Conservation (phyloP, 139 green algal genomes). For the Eudorina sp. region DNA sequence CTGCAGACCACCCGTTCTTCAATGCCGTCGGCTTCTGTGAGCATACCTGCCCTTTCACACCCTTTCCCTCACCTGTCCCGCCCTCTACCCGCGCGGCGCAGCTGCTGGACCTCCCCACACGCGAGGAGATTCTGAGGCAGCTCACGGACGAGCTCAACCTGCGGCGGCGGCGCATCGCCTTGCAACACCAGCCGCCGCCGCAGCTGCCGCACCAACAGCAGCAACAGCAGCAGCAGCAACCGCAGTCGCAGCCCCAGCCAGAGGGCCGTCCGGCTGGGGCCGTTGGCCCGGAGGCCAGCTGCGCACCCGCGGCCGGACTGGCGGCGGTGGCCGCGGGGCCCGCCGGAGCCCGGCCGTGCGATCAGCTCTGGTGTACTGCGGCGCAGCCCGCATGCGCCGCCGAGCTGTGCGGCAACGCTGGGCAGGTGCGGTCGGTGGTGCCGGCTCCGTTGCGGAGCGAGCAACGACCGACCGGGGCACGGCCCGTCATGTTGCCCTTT, state of each 20-base stretch:
- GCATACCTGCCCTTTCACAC: not conserved
- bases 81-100: not conserved
- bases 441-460: too few relatives aligned
- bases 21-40: not conserved
- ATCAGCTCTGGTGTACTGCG: slow-evolving; percentile 32
- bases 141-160: slow-evolving; percentile 7
- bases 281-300: too few relatives aligned
- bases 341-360: not conserved
- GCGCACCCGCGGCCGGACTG: not conserved
- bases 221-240: not conserved
- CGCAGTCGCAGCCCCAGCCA: not conserved
- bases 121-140: slow-evolving; percentile 39
- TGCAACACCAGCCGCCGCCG: too few relatives aligned
- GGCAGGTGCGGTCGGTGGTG: slow-evolving; percentile 32
- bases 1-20: not conserved
- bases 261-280: not conserved
- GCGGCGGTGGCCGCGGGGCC: not conserved
- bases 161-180: not conserved
- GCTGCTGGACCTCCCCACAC: slow-evolving; percentile 33
- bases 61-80: not conserved
- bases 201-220: not conserved
- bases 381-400: not conserved
- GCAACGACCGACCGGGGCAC: too few relatives aligned
- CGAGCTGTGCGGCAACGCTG: slow-evolving; percentile 35
- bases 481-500: too few relatives aligned